Evolutionary conservation across 257 asterid genomes (phyloP), one percentile per base, ranked within the genome.

Genomic region (Linderniella brevidens): DNA sequence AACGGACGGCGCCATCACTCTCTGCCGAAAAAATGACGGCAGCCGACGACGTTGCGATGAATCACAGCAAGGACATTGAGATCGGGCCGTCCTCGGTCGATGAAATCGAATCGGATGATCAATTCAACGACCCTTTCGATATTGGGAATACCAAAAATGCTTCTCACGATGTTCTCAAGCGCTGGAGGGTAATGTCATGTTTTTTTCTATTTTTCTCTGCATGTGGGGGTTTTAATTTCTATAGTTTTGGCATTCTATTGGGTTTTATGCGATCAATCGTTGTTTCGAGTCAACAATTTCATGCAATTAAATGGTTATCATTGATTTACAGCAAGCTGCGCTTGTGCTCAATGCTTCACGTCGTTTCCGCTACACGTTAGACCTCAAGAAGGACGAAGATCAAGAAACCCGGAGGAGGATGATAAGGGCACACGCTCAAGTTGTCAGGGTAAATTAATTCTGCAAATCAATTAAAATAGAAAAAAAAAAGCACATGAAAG

Each of bases 351-450:
- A 87, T 76, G 92, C 97, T 60, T 75, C 97, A 41, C 97, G 97
- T 4, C 79, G 97, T 19, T 87, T 87, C 58, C 85, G 95, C 53
- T 80, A 87, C 58, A 87, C 97, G 8, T 54, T 87, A 56, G 97
- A 87, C 79, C 69, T 87, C 70, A 72, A 52, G 55, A 83, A 76
- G 61, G 86, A 69, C 17, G 84, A 80, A 47, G 86, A 75, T 52
- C 71, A 73, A 55, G 95, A 87, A 53, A 72, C 66, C 48, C 68
- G 92, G 43, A 65, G 82, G 36, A 46, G 94, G 58, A 73, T 72
- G 88, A 80, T 87, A 56, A 69, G 95, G 66, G 95, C 95, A 37
- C 97, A 87, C 60, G 97, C 97, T 55, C 97, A 87, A 83, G 97
- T 83, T 73, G 76, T 87, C 50, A 59, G 97, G 75, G 95, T 80